Conservation (phyloP, 1,284 basidiomycete genomes). For the Microbotryomycetes sp. region DNA sequence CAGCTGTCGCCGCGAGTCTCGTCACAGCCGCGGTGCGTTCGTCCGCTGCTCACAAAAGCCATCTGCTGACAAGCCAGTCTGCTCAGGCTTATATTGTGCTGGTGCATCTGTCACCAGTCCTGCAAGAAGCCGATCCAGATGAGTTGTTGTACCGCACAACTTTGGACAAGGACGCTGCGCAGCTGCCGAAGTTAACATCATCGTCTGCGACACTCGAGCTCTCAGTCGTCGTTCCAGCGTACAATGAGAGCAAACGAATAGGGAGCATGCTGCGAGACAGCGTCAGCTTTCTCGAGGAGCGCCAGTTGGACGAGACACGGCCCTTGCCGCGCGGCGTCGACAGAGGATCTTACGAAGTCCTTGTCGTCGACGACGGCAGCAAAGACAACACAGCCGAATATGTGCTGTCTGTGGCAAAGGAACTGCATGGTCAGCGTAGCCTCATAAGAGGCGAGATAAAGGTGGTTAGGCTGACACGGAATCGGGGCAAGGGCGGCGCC, state of each 20-base stretch:
- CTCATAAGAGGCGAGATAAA: constrained; percentile 51
- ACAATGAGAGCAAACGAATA: constrained; percentile 76
- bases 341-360: constrained; percentile 53
- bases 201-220: constrained; percentile 43
- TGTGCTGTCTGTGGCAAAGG: constrained; percentile 57
- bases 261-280: constrained; percentile 70
- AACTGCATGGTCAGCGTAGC: constrained; percentile 42
- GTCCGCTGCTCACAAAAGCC: too few species aligned
- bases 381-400: constrained; percentile 61
- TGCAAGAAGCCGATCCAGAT: constrained; percentile 55
- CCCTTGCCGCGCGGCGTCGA: constrained; percentile 6
- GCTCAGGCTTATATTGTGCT: constrained; percentile 58
- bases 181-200: constrained; percentile 40
- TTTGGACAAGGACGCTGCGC: constrained; percentile 27
- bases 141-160: constrained; percentile 60
- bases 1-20: too few species aligned
- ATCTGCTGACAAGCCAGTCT: too few species aligned
- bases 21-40: too few species aligned
- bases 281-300: constrained; percentile 49
- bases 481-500: constrained; percentile 85
- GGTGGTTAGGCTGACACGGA: constrained; percentile 67
- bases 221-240: constrained; percentile 79
- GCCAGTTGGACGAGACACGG: constrained; percentile 41
- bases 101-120: constrained; percentile 58
- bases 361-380: constrained; percentile 86